A percentile compares a stretch with the other conserved stretches of the same genome.
Conservation (phyloP, 2,329 filamentous ascomycete species). For the Sordariomycetes sp. region DNA sequence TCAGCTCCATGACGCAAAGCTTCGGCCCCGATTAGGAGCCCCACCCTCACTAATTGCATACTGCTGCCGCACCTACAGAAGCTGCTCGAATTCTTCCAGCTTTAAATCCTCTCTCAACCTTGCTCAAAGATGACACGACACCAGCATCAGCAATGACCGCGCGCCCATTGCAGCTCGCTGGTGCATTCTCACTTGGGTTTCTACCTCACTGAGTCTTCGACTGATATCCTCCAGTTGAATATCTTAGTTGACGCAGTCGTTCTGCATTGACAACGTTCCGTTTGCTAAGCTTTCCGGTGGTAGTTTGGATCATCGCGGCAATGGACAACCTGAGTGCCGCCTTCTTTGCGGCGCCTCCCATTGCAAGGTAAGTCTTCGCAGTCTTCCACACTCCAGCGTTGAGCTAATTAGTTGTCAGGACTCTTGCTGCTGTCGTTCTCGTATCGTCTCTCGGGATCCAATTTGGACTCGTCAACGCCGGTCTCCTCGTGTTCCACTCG, state of each 20-base stretch:
- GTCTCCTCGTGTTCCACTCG: constrained; percentile 42
- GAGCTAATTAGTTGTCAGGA: constrained; percentile 36
- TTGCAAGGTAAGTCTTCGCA: constrained; percentile 27
- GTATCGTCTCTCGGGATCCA: constrained; percentile 51
- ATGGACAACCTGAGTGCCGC: constrained; percentile 13
- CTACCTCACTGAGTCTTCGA: neutral
- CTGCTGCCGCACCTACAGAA: constrained; percentile 1
- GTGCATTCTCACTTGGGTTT: neutral
- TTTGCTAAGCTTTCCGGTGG: too few relatives aligned
- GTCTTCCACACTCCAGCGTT: neutral
- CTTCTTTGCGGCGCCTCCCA: constrained; percentile 29
- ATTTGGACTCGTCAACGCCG: constrained; percentile 39
- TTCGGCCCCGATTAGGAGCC: neutral
- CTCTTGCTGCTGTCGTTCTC: constrained; percentile 53
- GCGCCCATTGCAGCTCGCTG: constrained; percentile 13
- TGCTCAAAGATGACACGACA: constrained; percentile 22
- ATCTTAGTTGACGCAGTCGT: neutral
- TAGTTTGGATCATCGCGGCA: too few relatives aligned
- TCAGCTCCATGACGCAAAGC: neutral
- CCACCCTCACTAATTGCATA: neutral
- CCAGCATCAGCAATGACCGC: constrained; percentile 20
- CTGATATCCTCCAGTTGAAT: neutral
- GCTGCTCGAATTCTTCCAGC: constrained; percentile 3
- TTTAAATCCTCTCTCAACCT: neutral
- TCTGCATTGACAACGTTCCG: too few relatives aligned